Evolutionary conservation across 2,329 filamentous ascomycete genomes (phyloP), one percentile per base, ranked within the genome.

Genomic region (Didymella lethalis): DNA sequence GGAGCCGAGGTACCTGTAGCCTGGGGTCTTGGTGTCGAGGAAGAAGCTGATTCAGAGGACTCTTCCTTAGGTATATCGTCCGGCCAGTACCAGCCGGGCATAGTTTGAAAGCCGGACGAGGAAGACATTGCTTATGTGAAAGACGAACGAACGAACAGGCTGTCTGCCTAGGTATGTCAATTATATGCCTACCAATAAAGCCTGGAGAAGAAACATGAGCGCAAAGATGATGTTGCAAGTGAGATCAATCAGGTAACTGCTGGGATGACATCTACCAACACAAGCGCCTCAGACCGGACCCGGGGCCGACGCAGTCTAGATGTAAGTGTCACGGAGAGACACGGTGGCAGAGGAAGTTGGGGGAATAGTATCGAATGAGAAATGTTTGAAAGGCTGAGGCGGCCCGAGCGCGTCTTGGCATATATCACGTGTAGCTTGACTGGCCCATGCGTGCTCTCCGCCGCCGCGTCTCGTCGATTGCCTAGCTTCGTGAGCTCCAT

Each of bases 31-130:
- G 59, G 52, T 32, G 58, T 59, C 23, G 67, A 40, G 3, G 36
- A 57, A 12, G 71, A 53, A 32, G 64, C 57, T 40, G 41, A 32
- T 32, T 18, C 32, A 51, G 31, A 26, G 16, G 69, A 48, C 34
- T 69, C 66, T 23, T 70, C 65, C 57, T 76, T 78, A 12, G 79
- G 79, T 36, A 79, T 59, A 57, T 81, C 79, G 29, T 81, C 75
- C 41, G 80, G 80, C 76, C 81, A 83, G 46, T 77, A 74, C 81
- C 82, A 83, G 61, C 75, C 77, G 26, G 76, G 80, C 69, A 69
- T 74, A 51, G 66, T 66, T 64, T 76, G 74, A 66, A 68, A 79
- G 48, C 72, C 75, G 20, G 74, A 75, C 16, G 79, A 77, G 41
- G 78, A 75, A 54, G 79, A 75, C 80, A 82, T 83, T 29, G 34